Evolutionary conservation across 768 basidiomycete genomes (phyloP).

Genomic region (Pisolithus tinctorius): DNA sequence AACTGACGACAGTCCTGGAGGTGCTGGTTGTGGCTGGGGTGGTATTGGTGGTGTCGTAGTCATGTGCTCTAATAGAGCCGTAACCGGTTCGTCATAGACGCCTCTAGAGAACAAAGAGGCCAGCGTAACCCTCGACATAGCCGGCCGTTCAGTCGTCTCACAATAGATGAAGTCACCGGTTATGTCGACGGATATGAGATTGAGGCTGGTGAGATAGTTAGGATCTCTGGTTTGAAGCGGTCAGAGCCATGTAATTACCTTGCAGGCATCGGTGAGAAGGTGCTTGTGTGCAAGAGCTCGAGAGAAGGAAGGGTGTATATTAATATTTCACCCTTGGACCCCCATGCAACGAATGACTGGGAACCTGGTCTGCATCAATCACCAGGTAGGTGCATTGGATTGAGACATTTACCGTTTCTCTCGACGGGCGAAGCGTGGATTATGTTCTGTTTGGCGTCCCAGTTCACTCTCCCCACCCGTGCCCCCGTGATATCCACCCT

Average conservation of each 20-base stretch:
- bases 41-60: constrained; percentile 42
- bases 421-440: constrained; percentile 50
- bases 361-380: constrained; percentile 29
- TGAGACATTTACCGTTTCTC: constrained; percentile 44
- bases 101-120: constrained; percentile 57
- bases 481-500: constrained; percentile 59
- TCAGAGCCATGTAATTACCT: neutral
- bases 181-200: constrained; percentile 38
- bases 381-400: neutral
- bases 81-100: constrained; percentile 41
- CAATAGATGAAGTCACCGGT: constrained; percentile 52
- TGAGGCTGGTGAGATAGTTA: constrained; percentile 2
- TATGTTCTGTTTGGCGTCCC: constrained; percentile 50
- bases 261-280: constrained; percentile 18
- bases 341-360: constrained; percentile 51
- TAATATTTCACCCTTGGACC: constrained; percentile 40
- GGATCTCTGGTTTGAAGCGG: neutral
- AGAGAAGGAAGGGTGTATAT: constrained; percentile 61
- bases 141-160: constrained; percentile 28
- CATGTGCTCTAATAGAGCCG: constrained; percentile 41
- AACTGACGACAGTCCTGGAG: constrained; percentile 49
- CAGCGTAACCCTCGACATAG: constrained; percentile 36
- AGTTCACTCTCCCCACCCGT: constrained; percentile 58
- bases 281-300: constrained; percentile 45
- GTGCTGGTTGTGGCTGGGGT: constrained; percentile 56